These are phyloP conservation scores for Trifolium pratense DNA, from an alignment of 306 rosid genomes.

Conservation along the genomic window DNA sequence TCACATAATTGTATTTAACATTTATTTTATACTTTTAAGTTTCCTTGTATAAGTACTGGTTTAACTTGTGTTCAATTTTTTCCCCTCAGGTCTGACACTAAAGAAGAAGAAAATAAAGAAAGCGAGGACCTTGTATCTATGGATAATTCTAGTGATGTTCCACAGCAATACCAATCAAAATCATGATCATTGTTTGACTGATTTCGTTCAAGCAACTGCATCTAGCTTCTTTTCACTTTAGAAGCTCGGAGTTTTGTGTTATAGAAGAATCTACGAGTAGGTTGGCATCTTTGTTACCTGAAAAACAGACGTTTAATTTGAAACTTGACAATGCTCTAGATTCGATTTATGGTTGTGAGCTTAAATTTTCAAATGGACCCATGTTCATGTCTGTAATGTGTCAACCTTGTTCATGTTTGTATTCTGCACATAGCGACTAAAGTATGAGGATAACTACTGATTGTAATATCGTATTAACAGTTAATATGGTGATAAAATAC, in stretches of 20 bases:
- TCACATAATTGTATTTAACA: conserved; percentile 18
- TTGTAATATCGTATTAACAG: background rate
- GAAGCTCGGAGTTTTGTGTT: conserved; percentile 34
- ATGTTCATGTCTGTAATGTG: background rate
- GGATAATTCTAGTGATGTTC: conserved; percentile 47
- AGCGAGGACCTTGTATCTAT: conserved; percentile 42
- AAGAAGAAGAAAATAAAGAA: conserved; percentile 44
- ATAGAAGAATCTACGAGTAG: conserved; percentile 34
- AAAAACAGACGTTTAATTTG: conserved; percentile 31
- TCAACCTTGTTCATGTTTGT: background rate
- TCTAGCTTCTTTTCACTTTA: conserved; percentile 36
- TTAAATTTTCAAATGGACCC: conserved; percentile 34
- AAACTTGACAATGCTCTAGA: conserved; percentile 27
- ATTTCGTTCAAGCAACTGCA: conserved; percentile 38
- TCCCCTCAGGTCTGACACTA: conserved; percentile 47
- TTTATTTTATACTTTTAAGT: background rate
- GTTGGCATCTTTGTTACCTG: conserved; percentile 16
- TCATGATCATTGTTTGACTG: conserved; percentile 39
- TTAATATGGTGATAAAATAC: background rate
- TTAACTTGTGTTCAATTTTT: conserved; percentile 20
- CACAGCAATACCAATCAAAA: conserved; percentile 41
- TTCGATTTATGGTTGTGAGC: conserved; percentile 27
- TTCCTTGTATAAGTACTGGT: conserved; percentile 18
- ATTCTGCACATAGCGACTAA: background rate
- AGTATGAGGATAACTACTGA: conserved; percentile 5